These are phyloP conservation scores for Beverwykella pulmonaria DNA, from an alignment of 495 filamentous ascomycete genomes.

Conservation along the genomic window DNA sequence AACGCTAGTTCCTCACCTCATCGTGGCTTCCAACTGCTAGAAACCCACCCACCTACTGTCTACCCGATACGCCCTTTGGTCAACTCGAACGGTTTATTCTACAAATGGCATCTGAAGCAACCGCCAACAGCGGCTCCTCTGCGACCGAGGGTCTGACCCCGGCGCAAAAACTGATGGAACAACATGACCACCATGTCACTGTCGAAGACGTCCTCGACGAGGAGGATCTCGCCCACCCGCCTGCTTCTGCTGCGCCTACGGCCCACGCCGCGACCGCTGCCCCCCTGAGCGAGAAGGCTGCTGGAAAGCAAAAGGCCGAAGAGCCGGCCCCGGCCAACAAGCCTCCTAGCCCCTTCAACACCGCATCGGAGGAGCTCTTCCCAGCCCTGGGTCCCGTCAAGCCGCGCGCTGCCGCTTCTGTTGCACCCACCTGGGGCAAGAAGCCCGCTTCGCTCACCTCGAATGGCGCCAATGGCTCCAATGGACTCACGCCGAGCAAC, in stretches of 20 bases:
- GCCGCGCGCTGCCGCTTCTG: constrained; percentile 57
- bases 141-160: constrained; percentile 48
- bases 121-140: constrained; percentile 37
- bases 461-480: constrained; percentile 63
- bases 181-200: constrained; percentile 73
- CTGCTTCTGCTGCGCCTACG: constrained; percentile 50
- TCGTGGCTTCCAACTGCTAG: constrained; percentile 13
- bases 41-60: constrained; percentile 11
- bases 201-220: constrained; percentile 82
- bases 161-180: constrained; percentile 75
- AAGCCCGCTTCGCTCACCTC: constrained; percentile 58
- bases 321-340: constrained; percentile 43
- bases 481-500: constrained; percentile 48
- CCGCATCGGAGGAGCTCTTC: constrained; percentile 85
- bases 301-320: constrained; percentile 63
- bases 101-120: constrained; percentile 54
- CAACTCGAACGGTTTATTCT: constrained; percentile 32
- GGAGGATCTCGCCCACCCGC: constrained; percentile 67
- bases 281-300: constrained; percentile 58
- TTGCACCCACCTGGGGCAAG: constrained; percentile 69
- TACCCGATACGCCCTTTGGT: constrained; percentile 30
- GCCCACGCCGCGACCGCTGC: constrained; percentile 43
- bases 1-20: neutral
- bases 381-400: constrained; percentile 78
- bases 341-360: constrained; percentile 59